phyloP scores from a whole-genome alignment of 169 alveolate species.

The Cryptosporidium baileyi region DNA sequence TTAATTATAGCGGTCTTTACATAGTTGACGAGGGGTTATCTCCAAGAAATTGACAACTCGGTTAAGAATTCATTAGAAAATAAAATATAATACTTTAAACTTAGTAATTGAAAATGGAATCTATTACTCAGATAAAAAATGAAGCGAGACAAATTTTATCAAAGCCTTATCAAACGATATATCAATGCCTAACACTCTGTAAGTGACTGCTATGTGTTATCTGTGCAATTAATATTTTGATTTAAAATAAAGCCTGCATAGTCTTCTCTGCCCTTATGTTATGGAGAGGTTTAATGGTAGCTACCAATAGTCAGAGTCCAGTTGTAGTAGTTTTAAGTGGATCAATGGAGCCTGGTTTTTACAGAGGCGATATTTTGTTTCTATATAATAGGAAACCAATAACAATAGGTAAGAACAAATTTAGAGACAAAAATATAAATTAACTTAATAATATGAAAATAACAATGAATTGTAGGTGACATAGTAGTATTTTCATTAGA shows the following conservation, averaged over 20 bases:
- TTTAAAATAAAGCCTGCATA: slow-evolving; percentile 55
- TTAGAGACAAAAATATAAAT: not conserved
- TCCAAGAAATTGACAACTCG: no score
- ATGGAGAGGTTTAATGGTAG: slow-evolving; percentile 90
- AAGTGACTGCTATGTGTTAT: not conserved
- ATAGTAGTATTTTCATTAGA: slow-evolving; percentile 86
- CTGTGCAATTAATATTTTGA: not conserved
- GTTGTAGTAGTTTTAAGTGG: slow-evolving; percentile 94
- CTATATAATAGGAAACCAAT: slow-evolving; percentile 72
- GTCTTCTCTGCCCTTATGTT: slow-evolving; percentile 88
- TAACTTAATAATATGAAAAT: not conserved
- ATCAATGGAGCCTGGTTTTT: slow-evolving; percentile 93
- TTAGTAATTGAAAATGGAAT: slow-evolving; percentile 8
- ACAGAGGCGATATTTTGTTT: slow-evolving; percentile 93
- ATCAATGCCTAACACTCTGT: slow-evolving; percentile 48
- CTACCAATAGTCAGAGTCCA: slow-evolving; percentile 88
- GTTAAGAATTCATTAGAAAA: no score
- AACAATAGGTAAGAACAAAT: slow-evolving; percentile 70
- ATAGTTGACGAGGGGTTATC: no score
- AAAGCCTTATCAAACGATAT: slow-evolving; percentile 45
- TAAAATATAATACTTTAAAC: not conserved
- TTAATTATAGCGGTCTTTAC: no score
- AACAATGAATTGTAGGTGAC: slow-evolving; percentile 72
- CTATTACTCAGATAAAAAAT: slow-evolving; percentile 24
- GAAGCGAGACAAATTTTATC: slow-evolving; percentile 57